phyloP scores from a whole-genome alignment of 2,329 filamentous ascomycete species.

The Sporothrix luriei region DNA sequence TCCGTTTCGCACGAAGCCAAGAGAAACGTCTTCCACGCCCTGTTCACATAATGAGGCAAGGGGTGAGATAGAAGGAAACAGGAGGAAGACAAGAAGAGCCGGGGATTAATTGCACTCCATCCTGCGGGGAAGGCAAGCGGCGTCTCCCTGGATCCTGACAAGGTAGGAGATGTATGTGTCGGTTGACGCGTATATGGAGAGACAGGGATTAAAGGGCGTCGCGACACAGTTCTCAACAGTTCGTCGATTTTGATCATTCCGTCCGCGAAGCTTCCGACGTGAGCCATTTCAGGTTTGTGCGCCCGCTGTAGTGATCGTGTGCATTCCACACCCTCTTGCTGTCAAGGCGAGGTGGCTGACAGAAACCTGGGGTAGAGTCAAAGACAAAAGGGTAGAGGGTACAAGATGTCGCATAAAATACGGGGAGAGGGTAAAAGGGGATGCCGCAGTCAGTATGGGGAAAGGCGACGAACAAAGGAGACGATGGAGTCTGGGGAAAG shows the following conservation, averaged over 20 bases:
- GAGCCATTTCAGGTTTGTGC: neutral
- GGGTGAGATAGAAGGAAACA: neutral
- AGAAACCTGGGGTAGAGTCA: conserved; percentile 8
- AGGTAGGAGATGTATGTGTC: neutral
- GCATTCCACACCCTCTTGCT: neutral
- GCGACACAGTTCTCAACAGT: neutral
- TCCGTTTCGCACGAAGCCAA: neutral
- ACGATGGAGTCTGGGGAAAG: neutral
- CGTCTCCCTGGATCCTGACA: neutral
- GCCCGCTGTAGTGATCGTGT: neutral
- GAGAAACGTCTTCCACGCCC: neutral
- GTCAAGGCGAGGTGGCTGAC: neutral
- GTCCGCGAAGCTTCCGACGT: neutral
- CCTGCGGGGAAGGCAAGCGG: neutral
- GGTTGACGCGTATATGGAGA: neutral
- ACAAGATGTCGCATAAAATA: too few species aligned
- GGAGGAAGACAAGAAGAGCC: neutral
- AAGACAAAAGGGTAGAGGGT: neutral
- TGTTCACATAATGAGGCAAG: conserved; percentile 6
- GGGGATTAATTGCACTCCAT: neutral
- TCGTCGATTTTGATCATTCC: neutral
- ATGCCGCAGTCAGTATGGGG: neutral
- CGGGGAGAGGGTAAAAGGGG: neutral
- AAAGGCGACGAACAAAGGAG: neutral
- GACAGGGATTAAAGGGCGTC: neutral